These are phyloP conservation scores for Angomonas deanei DNA, from an alignment of 208 protist genomes.

Conservation along the genomic window DNA sequence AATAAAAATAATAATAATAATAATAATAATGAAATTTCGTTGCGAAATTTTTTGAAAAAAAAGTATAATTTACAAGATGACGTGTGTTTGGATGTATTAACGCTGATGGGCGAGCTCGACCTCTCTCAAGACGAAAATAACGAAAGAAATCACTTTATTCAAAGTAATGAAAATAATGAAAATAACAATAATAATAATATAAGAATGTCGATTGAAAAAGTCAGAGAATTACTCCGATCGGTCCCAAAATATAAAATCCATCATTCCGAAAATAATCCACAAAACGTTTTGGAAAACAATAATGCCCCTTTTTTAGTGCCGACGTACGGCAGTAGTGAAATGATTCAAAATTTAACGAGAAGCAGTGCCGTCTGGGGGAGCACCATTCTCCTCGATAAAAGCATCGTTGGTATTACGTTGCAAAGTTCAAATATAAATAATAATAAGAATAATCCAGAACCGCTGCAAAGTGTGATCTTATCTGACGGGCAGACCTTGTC, in stretches of 20 bases:
- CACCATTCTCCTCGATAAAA: constrained; percentile 68
- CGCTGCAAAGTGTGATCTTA: constrained; percentile 60
- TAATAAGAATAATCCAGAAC: too few species aligned
- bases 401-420: constrained; percentile 38
- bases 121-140: neutral
- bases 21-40: constrained; percentile 4
- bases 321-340: constrained; percentile 74
- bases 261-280: neutral
- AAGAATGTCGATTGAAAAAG: constrained; percentile 29
- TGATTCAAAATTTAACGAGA: constrained; percentile 86
- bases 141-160: neutral
- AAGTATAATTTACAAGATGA: neutral
- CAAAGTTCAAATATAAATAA: too few species aligned
- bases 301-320: constrained; percentile 73
- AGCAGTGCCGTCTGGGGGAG: constrained; percentile 81
- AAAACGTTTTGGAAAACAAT: constrained; percentile 11
- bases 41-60: neutral
- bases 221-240: constrained; percentile 64
- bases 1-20: constrained; percentile 5
- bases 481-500: constrained; percentile 78
- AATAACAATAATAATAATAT: constrained; percentile 7
- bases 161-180: neutral
- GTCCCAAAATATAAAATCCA: constrained; percentile 49
- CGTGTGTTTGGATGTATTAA: constrained; percentile 45
- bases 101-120: constrained; percentile 60